Percentiles rank a stretch among this genome's conserved stretches.
Conservation (phyloP, 495 filamentous ascomycete genomes). For the Hyphodiscus hymeniophilus region DNA sequence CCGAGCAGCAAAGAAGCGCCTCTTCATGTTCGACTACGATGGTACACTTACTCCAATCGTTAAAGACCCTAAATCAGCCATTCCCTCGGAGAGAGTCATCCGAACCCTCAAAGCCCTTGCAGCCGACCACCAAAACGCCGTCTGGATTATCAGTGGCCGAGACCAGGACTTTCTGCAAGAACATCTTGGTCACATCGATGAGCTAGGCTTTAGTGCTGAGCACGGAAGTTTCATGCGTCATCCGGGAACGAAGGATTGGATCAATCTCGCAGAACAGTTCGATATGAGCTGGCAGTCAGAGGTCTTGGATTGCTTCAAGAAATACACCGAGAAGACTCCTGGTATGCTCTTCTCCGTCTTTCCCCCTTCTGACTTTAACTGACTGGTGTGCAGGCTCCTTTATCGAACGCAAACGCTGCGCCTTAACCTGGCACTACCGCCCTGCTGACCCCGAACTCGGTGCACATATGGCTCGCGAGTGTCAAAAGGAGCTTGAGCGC, state of each 20-base stretch:
- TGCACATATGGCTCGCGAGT: constrained; percentile 62
- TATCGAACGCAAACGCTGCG: constrained; percentile 85
- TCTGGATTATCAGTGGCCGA: constrained; percentile 97
- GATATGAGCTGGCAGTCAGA: constrained; percentile 87
- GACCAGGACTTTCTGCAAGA: constrained; percentile 83
- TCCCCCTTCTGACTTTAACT: constrained; percentile 10
- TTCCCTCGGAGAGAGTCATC: constrained; percentile 76
- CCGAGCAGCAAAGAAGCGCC: constrained; percentile 56
- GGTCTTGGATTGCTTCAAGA: constrained; percentile 70
- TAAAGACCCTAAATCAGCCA: constrained; percentile 74
- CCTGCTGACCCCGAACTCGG: constrained; percentile 79
- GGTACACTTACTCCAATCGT: constrained; percentile 97
- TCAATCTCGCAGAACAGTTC: constrained; percentile 70
- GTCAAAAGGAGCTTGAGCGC: constrained; percentile 64
- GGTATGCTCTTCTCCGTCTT: constrained; percentile 35
- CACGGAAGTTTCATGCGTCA: constrained; percentile 89
- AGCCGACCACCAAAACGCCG: constrained; percentile 67
- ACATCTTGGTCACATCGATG: constrained; percentile 76
- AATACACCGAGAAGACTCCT: constrained; percentile 74
- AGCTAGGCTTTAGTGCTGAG: constrained; percentile 85
- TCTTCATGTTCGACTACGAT: constrained; percentile 99
- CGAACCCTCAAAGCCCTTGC: constrained; percentile 71
- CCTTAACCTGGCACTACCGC: constrained; percentile 95
- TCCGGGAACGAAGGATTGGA: constrained; percentile 66
- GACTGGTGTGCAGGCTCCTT: constrained; percentile 54